Evolutionary conservation across 164 flowering plant genomes (phyloP), one percentile per base, ranked within the genome.

Genomic region (Platanus orientalis): DNA sequence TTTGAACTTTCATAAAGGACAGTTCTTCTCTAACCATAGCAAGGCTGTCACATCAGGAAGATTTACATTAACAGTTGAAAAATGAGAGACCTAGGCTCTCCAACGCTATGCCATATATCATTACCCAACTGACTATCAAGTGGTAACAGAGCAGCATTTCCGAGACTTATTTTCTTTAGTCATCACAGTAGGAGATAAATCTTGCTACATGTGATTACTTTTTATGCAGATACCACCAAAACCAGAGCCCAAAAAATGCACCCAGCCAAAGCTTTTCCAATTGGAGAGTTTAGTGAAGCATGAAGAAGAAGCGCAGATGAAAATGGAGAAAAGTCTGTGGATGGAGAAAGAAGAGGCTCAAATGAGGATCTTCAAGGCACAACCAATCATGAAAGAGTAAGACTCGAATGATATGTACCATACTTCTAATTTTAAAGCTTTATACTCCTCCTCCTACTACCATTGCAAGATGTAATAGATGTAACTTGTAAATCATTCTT

Each of bases 81-180:
- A 97, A 88, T 63, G 97, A 92, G 69, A 75, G 69, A 65, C 88
- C 92, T 1, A 83, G 97, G 66, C 54, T 88, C 56, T 96, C 90
- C 1, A 95, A 76, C 78, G 97, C 99, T 23, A 80, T 67, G 44
- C 99, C 99, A 47, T 92, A n/a, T n/a, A 92, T 69, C 99, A 97
- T 30, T 95, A 88, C 65, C 88, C 97, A 9, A 95, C 97, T 57
- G 99, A 95, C 58, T 92, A 74, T 64, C 99, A 97, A 39, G 92
- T 90, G 90, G 99, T 94, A 84, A 19, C 58, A 4, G 49, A 32
- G 36, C 13, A 36, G 42, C 42, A 36, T 36, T 36, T 36, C 42
- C 12, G 42, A 7, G 42, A 7, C 42, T 14, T 36, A n/a, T n/a
- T n/a, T n/a, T 34, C 19, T 19, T 16, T 45, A 1, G 4, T 19